Percentiles rank a stretch among this genome's conserved stretches.
Conservation (phyloP, 2,329 filamentous ascomycete species). For the Trichoderma semiorbis region DNA sequence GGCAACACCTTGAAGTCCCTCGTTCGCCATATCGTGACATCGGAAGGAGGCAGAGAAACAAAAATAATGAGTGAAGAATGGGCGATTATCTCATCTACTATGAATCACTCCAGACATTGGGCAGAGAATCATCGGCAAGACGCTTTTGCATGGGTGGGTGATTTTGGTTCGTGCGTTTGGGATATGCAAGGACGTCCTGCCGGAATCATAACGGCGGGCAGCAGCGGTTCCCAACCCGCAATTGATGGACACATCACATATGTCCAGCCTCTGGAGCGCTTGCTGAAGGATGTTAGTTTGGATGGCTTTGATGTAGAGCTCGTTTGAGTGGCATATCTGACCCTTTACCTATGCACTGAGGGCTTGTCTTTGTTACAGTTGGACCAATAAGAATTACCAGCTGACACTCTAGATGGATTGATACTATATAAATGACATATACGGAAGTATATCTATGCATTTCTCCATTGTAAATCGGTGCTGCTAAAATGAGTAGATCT, state of each 20-base stretch:
- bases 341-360: too few species aligned
- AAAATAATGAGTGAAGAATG: not conserved
- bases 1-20: not conserved
- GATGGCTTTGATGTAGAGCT: not conserved
- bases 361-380: too few species aligned
- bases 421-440: too few species aligned
- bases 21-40: not conserved
- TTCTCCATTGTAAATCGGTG: too few species aligned
- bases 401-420: too few species aligned
- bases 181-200: not conserved
- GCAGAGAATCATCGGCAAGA: not conserved
- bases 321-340: not conserved
- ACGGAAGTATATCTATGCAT: too few species aligned
- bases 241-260: not conserved
- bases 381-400: too few species aligned
- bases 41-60: not conserved
- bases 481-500: too few species aligned
- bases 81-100: not conserved
- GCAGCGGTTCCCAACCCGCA: not conserved
- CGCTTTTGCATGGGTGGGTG: not conserved
- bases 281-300: not conserved
- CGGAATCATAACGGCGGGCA: not conserved
- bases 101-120: too few species aligned
- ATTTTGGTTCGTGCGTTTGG: not conserved
- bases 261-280: not conserved